A percentile compares a stretch with the other conserved stretches of the same genome.
phyloP scores from a whole-genome alignment of 805 yeast species.

The Clavispora santaluciae region DNA sequence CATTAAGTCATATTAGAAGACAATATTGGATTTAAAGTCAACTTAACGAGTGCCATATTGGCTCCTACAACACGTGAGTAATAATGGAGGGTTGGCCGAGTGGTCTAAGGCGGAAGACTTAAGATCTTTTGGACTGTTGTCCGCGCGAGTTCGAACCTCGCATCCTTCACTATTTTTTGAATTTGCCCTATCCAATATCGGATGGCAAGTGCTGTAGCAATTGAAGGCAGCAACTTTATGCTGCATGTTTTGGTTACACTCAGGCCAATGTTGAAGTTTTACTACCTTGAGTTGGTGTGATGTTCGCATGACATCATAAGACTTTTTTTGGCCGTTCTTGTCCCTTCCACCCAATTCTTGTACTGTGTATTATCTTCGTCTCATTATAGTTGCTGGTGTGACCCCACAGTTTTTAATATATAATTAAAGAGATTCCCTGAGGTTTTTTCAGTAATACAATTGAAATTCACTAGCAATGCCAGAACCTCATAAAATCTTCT shows the following conservation, averaged over 20 bases:
- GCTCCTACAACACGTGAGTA: background rate
- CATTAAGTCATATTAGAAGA: no score
- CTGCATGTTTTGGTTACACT: no score
- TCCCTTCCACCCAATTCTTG: no score
- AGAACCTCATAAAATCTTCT: slow-evolving; percentile 51
- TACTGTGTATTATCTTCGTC: background rate
- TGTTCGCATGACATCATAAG: background rate
- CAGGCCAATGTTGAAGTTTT: no score
- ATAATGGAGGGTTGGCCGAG: slow-evolving; percentile 46
- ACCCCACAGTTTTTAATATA: background rate
- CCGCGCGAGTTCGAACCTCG: slow-evolving; percentile 55
- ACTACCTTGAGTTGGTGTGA: no score
- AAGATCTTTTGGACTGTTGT: slow-evolving; percentile 44
- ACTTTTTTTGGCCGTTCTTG: no score
- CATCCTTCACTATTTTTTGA: slow-evolving; percentile 35
- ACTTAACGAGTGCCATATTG: no score
- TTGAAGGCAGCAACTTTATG: no score
- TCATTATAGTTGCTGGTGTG: background rate
- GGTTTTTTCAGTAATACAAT: background rate
- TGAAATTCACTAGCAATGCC: slow-evolving; percentile 10
- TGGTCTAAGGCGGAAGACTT: slow-evolving; percentile 51
- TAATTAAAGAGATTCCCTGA: background rate
- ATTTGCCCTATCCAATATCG: background rate
- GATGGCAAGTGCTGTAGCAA: no score
- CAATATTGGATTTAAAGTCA: no score